Evolutionary conservation across 2,329 filamentous ascomycete genomes (phyloP).

Genomic region (Didymella exigua): DNA sequence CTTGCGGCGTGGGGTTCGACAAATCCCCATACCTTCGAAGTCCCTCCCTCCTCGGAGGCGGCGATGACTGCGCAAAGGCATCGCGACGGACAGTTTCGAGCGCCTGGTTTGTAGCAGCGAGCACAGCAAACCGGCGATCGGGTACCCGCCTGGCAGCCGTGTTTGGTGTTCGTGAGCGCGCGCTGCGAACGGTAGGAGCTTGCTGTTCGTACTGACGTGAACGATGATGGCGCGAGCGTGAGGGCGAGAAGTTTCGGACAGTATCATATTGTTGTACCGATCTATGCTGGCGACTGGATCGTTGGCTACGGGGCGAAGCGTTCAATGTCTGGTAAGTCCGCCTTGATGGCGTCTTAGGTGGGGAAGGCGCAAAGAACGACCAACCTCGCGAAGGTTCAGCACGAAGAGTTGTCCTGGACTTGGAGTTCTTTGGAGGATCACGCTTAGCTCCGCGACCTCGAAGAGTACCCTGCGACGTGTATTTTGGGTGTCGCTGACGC

Average conservation of each 20-base stretch:
- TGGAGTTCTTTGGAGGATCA: slow-evolving; percentile 40
- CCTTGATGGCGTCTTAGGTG: slow-evolving; percentile 34
- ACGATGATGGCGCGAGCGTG: slow-evolving; percentile 35
- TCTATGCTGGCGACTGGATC: slow-evolving; percentile 34
- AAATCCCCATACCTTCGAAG: slow-evolving; percentile 42
- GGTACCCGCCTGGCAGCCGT: slow-evolving; percentile 41
- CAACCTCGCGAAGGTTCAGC: slow-evolving; percentile 35
- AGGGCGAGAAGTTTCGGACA: slow-evolving; percentile 25
- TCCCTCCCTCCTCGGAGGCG: slow-evolving; percentile 40
- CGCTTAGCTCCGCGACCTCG: slow-evolving; percentile 46
- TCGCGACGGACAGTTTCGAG: slow-evolving; percentile 45
- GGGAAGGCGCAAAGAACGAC: slow-evolving; percentile 40
- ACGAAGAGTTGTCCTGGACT: slow-evolving; percentile 37
- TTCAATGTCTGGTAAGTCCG: slow-evolving; percentile 38
- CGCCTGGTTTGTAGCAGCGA: slow-evolving; percentile 46
- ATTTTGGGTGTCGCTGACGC: slow-evolving; percentile 42
- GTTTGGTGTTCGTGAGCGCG: slow-evolving; percentile 42
- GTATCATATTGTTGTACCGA: slow-evolving; percentile 19
- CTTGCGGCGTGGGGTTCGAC: slow-evolving; percentile 35
- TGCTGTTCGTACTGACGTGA: slow-evolving; percentile 38
- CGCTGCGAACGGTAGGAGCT: slow-evolving; percentile 28
- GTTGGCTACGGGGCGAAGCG: slow-evolving; percentile 38
- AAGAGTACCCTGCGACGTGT: slow-evolving; percentile 42
- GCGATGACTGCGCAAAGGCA: slow-evolving; percentile 44
- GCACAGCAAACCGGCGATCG: slow-evolving; percentile 47